A percentile compares a stretch with the other conserved stretches of the same genome.
Evolutionary conservation across 2,329 filamentous ascomycete genomes (phyloP).

Genomic region (Arthrobotrys sphaeroides): DNA sequence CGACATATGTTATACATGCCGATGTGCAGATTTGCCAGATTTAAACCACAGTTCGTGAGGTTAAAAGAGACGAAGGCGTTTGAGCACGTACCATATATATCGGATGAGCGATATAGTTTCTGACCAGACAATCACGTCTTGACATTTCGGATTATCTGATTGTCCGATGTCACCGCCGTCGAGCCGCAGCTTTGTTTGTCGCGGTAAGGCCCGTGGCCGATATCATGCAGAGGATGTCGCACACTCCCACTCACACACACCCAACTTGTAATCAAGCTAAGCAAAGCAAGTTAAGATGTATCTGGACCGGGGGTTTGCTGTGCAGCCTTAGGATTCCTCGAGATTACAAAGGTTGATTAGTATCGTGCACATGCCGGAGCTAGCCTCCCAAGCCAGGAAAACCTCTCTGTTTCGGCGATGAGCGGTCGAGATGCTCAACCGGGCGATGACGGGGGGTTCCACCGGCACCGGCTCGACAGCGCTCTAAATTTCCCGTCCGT

Average conservation of each 20-base stretch:
- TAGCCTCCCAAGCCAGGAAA: slow-evolving; percentile 27
- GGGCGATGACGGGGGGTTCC: slow-evolving; percentile 46
- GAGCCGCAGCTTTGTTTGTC: slow-evolving; percentile 1
- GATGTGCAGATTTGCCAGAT: slow-evolving; percentile 13
- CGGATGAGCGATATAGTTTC: background rate
- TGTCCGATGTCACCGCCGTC: slow-evolving; percentile 14
- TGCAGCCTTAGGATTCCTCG: slow-evolving; percentile 22
- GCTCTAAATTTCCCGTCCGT: slow-evolving; percentile 37
- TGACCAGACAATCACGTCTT: slow-evolving; percentile 18
- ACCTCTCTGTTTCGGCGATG: slow-evolving; percentile 28
- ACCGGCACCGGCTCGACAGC: slow-evolving; percentile 35
- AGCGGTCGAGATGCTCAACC: slow-evolving; percentile 40
- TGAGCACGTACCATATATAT: slow-evolving; percentile 19
- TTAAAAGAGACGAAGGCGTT: background rate
- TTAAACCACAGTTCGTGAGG: slow-evolving; percentile 15
- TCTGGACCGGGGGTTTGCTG: background rate
- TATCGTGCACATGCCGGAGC: slow-evolving; percentile 18
- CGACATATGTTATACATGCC: too few relatives aligned
- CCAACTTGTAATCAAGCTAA: background rate
- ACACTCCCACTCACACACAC: too few relatives aligned
- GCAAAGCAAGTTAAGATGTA: background rate
- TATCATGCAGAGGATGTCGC: too few relatives aligned
- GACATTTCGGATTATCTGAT: slow-evolving; percentile 18
- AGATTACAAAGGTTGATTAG: slow-evolving; percentile 6
- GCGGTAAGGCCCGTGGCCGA: slow-evolving; percentile 10